These are phyloP conservation scores for Cicer arietinum DNA, from an alignment of 306 rosid species.

Conservation along the genomic window DNA sequence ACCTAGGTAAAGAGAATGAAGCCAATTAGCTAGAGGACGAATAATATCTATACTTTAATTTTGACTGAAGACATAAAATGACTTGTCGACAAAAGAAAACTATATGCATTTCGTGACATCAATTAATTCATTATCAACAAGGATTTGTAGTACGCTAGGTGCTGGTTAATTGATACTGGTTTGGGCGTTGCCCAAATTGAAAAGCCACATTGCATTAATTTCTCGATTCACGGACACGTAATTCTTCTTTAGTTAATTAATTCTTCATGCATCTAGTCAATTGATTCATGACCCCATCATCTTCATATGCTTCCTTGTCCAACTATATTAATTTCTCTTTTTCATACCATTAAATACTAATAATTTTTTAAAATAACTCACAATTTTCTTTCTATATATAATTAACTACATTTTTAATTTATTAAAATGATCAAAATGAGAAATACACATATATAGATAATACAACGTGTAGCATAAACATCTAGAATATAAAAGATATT, in stretches of 20 bases:
- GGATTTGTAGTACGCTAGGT: conserved; percentile 17
- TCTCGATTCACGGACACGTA: conserved; percentile 31
- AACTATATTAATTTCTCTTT: no score
- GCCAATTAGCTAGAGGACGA: conserved; percentile 38
- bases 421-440: no score
- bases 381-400: no score
- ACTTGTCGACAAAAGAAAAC: not conserved
- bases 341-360: no score
- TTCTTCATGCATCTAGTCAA: not conserved
- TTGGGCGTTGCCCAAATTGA: conserved; percentile 6
- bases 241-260: conserved; percentile 18
- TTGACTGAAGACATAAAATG: conserved; percentile 22
- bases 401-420: no score
- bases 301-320: not conserved
- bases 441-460: no score
- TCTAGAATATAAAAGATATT: no score
- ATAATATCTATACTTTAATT: not conserved
- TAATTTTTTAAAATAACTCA: no score
- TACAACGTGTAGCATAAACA: no score
- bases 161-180: conserved; percentile 1
- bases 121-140: not conserved
- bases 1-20: conserved; percentile 40
- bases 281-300: conserved; percentile 22
- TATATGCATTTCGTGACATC: not conserved
- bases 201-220: not conserved